Conservation (phyloP, 2,329 filamentous ascomycete species). For the Phoma herbarum region DNA sequence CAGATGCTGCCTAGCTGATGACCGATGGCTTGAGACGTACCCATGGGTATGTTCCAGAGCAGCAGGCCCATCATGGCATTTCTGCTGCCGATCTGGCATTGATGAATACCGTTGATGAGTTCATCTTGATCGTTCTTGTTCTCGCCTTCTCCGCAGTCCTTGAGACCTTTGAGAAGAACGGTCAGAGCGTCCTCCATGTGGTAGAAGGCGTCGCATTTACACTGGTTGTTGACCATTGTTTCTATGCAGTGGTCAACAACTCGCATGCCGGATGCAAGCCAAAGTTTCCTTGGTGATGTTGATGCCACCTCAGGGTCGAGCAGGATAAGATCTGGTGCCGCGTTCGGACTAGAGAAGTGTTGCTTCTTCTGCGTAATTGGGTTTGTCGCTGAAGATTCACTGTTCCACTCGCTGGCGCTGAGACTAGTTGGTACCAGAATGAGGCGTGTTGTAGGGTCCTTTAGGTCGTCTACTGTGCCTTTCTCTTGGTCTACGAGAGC, state of each 20-base stretch:
- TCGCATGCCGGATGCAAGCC: slow-evolving; percentile 40
- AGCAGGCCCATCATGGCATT: slow-evolving; percentile 35
- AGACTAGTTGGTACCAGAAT: slow-evolving; percentile 38
- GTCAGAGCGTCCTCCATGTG: slow-evolving; percentile 36
- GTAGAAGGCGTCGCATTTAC: slow-evolving; percentile 24
- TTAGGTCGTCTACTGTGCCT: slow-evolving; percentile 24
- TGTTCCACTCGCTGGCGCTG: slow-evolving; percentile 40
- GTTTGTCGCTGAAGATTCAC: slow-evolving; percentile 32
- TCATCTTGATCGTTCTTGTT: slow-evolving; percentile 19
- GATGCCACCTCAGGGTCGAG: slow-evolving; percentile 36
- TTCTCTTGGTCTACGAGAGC: slow-evolving; percentile 30
- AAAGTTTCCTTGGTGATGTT: slow-evolving; percentile 37
- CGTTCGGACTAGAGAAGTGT: slow-evolving; percentile 32
- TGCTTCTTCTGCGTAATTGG: slow-evolving; percentile 35
- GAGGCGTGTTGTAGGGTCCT: slow-evolving; percentile 28
- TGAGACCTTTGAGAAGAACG: slow-evolving; percentile 30
- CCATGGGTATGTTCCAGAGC: slow-evolving; percentile 29
- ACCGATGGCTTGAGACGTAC: slow-evolving; percentile 35
- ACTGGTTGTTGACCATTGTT: slow-evolving; percentile 31
- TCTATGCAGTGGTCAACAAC: slow-evolving; percentile 45
- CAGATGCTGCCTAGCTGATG: slow-evolving; percentile 34
- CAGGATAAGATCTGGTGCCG: slow-evolving; percentile 32
- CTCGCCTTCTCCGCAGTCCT: slow-evolving; percentile 31
- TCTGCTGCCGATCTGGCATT: slow-evolving; percentile 34
- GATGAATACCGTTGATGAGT: slow-evolving; percentile 29